These are phyloP conservation scores for Capsaspora owczarzaki DNA, from an alignment of 78 protist genomes.

Conservation along the genomic window DNA sequence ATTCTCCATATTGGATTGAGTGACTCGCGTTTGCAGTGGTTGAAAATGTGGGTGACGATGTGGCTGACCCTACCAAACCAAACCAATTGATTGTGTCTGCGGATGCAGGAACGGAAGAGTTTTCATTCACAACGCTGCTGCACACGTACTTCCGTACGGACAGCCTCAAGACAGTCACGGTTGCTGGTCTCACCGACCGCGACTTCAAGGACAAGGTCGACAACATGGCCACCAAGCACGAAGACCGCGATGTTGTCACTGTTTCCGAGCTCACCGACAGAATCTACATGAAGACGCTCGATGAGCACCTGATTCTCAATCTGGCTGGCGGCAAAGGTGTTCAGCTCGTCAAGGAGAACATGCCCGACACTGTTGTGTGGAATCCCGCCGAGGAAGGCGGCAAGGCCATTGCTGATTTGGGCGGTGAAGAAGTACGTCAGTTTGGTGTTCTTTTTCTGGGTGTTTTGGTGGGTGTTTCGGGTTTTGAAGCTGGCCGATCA, in stretches of 20 bases:
- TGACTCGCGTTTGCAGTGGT: no score
- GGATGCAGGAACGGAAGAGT: slow-evolving; percentile 7
- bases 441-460: no score
- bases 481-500: no score
- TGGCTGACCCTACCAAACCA: no score
- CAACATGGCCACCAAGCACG: background rate
- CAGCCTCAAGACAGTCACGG: background rate
- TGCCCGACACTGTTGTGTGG: slow-evolving; percentile 18
- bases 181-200: slow-evolving; percentile 22
- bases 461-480: no score
- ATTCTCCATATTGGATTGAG: no score
- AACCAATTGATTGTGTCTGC: no score
- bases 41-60: no score
- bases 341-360: background rate
- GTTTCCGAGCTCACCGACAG: background rate
- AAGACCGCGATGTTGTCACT: background rate
- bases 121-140: slow-evolving; percentile 47
- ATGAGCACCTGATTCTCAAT: background rate
- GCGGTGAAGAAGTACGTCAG: slow-evolving; percentile 6
- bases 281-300: background rate
- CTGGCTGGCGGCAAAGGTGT: background rate
- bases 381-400: slow-evolving; percentile 25
- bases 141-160: slow-evolving; percentile 50
- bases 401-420: slow-evolving; percentile 12
- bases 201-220: slow-evolving; percentile 15